These are phyloP conservation scores for Cokeromyces recurvatus DNA, from an alignment of 371 early-diverging fungal species.

Conservation along the genomic window DNA sequence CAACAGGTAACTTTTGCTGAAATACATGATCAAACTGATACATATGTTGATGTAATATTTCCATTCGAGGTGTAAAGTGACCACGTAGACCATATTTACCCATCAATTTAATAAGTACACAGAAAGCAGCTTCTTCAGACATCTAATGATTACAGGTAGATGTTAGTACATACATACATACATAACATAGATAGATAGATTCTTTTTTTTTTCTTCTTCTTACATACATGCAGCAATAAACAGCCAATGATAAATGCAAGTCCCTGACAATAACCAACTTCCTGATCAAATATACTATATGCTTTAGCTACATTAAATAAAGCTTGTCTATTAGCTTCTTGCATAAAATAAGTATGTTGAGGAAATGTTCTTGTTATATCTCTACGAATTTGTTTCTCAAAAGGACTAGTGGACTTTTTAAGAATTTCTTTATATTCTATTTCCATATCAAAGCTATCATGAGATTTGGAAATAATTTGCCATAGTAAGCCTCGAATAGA, in stretches of 20 bases:
- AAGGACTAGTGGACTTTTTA: conserved; percentile 68
- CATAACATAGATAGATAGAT: no score
- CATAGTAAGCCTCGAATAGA: conserved; percentile 83
- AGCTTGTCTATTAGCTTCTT: no score
- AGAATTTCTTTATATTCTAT: conserved; percentile 74
- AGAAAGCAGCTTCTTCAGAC: conserved; percentile 95
- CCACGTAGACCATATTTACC: conserved; percentile 77
- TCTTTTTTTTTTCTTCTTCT: no score
- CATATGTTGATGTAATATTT: conserved; percentile 75
- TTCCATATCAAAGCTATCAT: conserved; percentile 61
- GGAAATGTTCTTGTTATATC: conserved; percentile 91
- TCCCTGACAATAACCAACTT: conserved; percentile 96
- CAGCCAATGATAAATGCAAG: conserved; percentile 89
- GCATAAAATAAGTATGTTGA: conserved; percentile 64
- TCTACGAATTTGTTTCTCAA: conserved; percentile 83
- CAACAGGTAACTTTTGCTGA: conserved; percentile 72
- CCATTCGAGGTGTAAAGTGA: conserved; percentile 87
- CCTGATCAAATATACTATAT: conserved; percentile 82
- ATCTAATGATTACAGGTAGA: conserved; percentile 75
- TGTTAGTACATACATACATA: conserved; percentile 73
- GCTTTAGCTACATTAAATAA: conserved; percentile 88
- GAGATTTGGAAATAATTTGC: conserved; percentile 71
- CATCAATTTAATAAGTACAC: conserved; percentile 84
- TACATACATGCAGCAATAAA: conserved; percentile 79
- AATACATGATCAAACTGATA: conserved; percentile 84